Base-by-base conservation (phyloP, 2,329 filamentous ascomycete species). In the Cadophora gregata region DNA sequence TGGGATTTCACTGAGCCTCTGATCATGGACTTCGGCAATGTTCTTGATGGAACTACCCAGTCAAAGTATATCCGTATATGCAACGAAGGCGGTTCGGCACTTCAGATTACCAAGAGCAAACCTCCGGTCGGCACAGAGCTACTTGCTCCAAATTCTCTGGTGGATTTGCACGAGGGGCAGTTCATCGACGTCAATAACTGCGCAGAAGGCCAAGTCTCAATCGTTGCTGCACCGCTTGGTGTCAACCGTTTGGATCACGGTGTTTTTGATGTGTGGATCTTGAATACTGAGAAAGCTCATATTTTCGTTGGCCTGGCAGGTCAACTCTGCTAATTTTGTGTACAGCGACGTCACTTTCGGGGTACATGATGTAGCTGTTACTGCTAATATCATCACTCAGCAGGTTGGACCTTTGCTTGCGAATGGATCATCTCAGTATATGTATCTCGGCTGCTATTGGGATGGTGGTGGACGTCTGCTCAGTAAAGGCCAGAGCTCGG, bases 361-460 rank as follows among this genome's bases (percentile, higher is more conserved):
- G 1, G 71, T 79, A 24, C 79, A 79, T 61, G 74, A 78, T 19
- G 75, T 81, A 53, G 56, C 69, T 0, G 74, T 79, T 45, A 73
- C 70, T 45, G 78, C 77, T 1, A 77, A 74, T 16, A 75, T 80
- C 36, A 70, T 77, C 1, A 74, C 73, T 21, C 69, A 72, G 19
- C 77, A 79, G 59, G 71, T 80, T 19, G 80, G 80, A 5, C 80
- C 80, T 16, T 67, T 77, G 24, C 72, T 80, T 14, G 56, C 75
- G 21, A 74, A 76, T 62, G 75, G 77, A 7, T 70, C 69, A 1
- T 73, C 74, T 5, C 68, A 73, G 21, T 78, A 77, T 65, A 72
- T 77, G 29, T 79, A 77, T 67, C 71, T 81, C 5, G 80, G 79
- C 21, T 82, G 80, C 62, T 81, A 80, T 68, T 72, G 74, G 29